Evolutionary conservation across 2,329 filamentous ascomycete genomes (phyloP).

Genomic region (Macroventuria anomochaeta): DNA sequence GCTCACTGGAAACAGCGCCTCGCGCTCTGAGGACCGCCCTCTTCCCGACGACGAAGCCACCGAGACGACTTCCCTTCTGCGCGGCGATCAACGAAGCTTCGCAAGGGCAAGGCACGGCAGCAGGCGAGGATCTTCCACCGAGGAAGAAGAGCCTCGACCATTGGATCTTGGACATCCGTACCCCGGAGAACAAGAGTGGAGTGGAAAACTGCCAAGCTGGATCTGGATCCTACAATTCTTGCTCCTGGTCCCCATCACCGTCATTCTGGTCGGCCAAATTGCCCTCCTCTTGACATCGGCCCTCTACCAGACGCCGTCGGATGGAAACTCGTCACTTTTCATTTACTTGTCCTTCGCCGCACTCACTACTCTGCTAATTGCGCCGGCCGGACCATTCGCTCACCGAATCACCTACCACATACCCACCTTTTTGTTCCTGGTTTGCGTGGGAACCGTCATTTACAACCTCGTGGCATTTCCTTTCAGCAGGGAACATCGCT

Average conservation of each 20-base stretch:
- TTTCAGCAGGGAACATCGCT: slow-evolving; percentile 77
- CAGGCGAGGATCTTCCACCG: slow-evolving; percentile 48
- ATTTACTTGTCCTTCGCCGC: slow-evolving; percentile 74
- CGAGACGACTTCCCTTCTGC: slow-evolving; percentile 64
- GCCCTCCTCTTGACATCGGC: slow-evolving; percentile 75
- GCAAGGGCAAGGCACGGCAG: slow-evolving; percentile 60
- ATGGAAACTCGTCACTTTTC: slow-evolving; percentile 75
- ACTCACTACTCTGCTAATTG: slow-evolving; percentile 73
- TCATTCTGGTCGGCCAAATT: slow-evolving; percentile 79
- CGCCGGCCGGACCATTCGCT: slow-evolving; percentile 82
- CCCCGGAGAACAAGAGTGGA: slow-evolving; percentile 84
- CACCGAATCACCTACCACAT: slow-evolving; percentile 86
- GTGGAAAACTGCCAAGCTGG: slow-evolving; percentile 76
- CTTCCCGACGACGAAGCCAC: slow-evolving; percentile 53
- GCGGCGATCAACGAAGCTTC: slow-evolving; percentile 61
- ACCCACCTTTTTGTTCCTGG: slow-evolving; percentile 74
- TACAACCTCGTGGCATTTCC: slow-evolving; percentile 91
- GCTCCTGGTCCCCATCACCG: slow-evolving; percentile 75
- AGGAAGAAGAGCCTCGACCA: slow-evolving; percentile 48
- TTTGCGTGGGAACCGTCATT: slow-evolving; percentile 77
- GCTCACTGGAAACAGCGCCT: slow-evolving; percentile 41
- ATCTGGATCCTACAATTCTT: slow-evolving; percentile 89
- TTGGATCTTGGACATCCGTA: slow-evolving; percentile 53
- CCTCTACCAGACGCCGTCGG: slow-evolving; percentile 80
- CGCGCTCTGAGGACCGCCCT: slow-evolving; percentile 43